Conservation (phyloP, 768 basidiomycete genomes). For the Lyophyllum semitale region DNA sequence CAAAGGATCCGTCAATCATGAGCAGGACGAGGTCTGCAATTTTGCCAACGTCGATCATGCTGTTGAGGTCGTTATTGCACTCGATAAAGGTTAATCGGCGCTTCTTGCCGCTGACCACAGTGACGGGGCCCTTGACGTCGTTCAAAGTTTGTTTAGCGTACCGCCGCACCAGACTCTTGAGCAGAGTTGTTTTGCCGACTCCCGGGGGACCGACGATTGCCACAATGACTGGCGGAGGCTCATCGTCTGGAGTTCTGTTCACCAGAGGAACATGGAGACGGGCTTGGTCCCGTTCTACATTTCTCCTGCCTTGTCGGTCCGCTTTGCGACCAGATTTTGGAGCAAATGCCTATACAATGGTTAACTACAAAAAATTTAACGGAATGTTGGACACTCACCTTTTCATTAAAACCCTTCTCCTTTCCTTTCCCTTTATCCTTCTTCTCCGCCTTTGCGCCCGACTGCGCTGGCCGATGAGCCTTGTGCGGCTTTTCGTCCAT, state of each 20-base stretch:
- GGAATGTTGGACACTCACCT: conserved; percentile 48
- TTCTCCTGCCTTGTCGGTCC: conserved; percentile 85
- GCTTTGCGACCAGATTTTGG: conserved; percentile 89
- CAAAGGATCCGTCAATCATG: conserved; percentile 97
- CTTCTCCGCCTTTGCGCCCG: conserved; percentile 75
- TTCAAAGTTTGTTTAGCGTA: conserved; percentile 93
- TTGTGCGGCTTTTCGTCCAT: conserved; percentile 86
- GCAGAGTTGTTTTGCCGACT: conserved; percentile 93
- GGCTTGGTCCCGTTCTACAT: conserved; percentile 91
- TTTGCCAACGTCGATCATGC: conserved; percentile 98
- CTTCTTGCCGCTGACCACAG: conserved; percentile 92
- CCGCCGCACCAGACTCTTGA: conserved; percentile 87
- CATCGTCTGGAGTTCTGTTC: conserved; percentile 88
- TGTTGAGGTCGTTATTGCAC: conserved; percentile 96
- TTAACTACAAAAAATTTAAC: neutral
- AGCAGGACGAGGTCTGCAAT: conserved; percentile 94
- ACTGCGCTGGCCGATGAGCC: conserved; percentile 73
- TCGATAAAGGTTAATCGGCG: conserved; percentile 94
- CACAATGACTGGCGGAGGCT: conserved; percentile 91
- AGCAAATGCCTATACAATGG: conserved; percentile 75
- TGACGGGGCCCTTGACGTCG: conserved; percentile 91
- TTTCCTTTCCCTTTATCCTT: conserved; percentile 72
- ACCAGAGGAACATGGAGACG: conserved; percentile 95
- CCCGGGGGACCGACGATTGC: conserved; percentile 96
- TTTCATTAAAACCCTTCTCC: conserved; percentile 86